Evolutionary conservation across 768 basidiomycete species (phyloP).

Genomic region (Lentinula detonsa): DNA sequence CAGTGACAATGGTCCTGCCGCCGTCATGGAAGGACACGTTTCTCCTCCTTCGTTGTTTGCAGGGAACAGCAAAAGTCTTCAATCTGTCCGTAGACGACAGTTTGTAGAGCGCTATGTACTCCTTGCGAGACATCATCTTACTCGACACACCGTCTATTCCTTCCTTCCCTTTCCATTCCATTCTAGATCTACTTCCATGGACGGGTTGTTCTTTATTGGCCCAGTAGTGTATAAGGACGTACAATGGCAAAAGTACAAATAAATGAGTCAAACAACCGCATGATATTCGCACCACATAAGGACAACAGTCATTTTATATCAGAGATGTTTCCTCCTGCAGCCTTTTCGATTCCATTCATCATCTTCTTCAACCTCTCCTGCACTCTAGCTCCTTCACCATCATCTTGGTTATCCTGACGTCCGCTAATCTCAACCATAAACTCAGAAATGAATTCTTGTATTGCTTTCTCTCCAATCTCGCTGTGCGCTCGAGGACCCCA

Average conservation of each 20-base stretch:
- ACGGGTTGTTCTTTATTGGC: too few relatives aligned
- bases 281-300: background rate
- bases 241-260: too few relatives aligned
- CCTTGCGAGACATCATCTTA: too few relatives aligned
- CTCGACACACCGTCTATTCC: too few relatives aligned
- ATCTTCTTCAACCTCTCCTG: conserved; percentile 33
- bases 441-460: conserved; percentile 73
- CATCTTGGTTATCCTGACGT: conserved; percentile 26
- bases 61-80: too few relatives aligned
- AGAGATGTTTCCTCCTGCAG: conserved; percentile 52
- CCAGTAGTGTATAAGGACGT: too few relatives aligned
- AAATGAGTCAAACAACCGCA: too few relatives aligned
- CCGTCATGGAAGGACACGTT: too few relatives aligned
- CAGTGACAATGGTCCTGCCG: too few relatives aligned
- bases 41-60: too few relatives aligned
- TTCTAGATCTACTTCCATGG: background rate
- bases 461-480: conserved; percentile 76
- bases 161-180: background rate
- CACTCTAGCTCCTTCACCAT: conserved; percentile 12
- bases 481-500: conserved; percentile 81
- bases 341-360: conserved; percentile 53
- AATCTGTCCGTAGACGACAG: too few relatives aligned
- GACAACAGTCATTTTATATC: conserved; percentile 10
- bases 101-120: too few relatives aligned
- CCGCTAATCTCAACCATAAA: conserved; percentile 56